Evolutionary conservation across 1,284 basidiomycete species (phyloP), one percentile per base, ranked within the genome.

Genomic region (Sutorius eximius): DNA sequence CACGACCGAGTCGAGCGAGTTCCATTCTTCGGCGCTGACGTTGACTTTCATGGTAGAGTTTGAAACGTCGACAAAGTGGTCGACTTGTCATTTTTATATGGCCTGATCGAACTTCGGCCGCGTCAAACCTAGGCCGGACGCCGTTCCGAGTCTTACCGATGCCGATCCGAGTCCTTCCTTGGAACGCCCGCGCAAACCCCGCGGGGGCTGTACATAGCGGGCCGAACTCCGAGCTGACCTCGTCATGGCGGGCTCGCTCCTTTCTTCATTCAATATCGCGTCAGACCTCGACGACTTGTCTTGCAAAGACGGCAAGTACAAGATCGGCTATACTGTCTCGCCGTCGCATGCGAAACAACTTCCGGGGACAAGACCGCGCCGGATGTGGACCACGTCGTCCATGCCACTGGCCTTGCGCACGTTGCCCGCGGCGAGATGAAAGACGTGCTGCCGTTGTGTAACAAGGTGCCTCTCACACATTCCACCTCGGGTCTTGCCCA

Each of bases 1-100:
- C n/a, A 85, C 80, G 9, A 80, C 83, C 12, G 72, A 71, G 47
- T 80, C 74, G 62, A 87, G 83, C 8, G 73, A 82, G 47, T 75
- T 69, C 56, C 81, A 67, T 64, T 87, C 79, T 68, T 83, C 73
- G 53, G 75, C 60, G 11, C 75, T 75, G 37, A 78, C 65, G 53
- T 61, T 48, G 52, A 79, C 68, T 77, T 83, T 69, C 67, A 72
- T 69, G 51, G 24, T 27, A 27, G 6, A 27, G 24, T 27, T 27
- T 3, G 24, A 27, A 5, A 27, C 24, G 24, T 27, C 5, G 24
- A 27, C 24, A 27, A 27, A 4, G 24, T 27, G 4, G 1, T 27
- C 15, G 5, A 16, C 3, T 29, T 33, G 10, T 37, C 37, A 3
- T 38, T 57, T 60, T 42, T 57, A 57, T 52, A 16, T 5, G 3